These are phyloP conservation scores for Ganoderma lingzhi DNA, from an alignment of 1,284 basidiomycete genomes.

Conservation along the genomic window DNA sequence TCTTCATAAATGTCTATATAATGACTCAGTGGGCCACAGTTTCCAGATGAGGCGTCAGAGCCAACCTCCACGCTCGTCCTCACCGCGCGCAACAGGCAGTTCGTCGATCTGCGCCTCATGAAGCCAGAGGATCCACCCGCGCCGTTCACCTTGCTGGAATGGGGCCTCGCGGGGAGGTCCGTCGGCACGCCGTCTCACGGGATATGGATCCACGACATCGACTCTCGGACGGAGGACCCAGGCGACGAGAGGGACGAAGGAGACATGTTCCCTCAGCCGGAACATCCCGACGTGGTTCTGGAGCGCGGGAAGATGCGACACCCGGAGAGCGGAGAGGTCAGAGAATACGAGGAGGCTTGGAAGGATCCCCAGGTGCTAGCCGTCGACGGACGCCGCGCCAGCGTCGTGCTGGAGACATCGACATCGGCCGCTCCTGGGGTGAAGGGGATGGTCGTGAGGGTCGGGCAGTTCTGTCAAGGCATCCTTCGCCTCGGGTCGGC, in stretches of 20 bases:
- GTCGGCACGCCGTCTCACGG: constrained; percentile 25
- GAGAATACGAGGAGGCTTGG: constrained; percentile 33
- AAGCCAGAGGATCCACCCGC: constrained; percentile 1
- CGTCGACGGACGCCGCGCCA: constrained; percentile 7
- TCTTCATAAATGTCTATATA: not conserved
- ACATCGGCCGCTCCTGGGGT: not conserved
- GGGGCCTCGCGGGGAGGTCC: constrained; percentile 27
- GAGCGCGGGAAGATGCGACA: constrained; percentile 29
- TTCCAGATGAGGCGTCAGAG: constrained; percentile 27
- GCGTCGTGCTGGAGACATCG: constrained; percentile 22
- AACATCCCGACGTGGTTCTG: constrained; percentile 19
- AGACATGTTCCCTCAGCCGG: constrained; percentile 26
- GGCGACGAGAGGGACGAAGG: constrained; percentile 27
- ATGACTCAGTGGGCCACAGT: constrained; percentile 7
- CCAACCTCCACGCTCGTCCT: constrained; percentile 31
- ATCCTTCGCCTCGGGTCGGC: constrained; percentile 22
- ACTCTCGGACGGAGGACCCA: constrained; percentile 27
- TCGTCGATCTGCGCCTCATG: constrained; percentile 31
- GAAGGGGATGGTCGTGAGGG: constrained; percentile 18
- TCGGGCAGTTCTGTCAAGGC: constrained; percentile 29
- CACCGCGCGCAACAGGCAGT: constrained; percentile 23
- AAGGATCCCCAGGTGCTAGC: constrained; percentile 15
- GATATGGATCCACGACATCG: constrained; percentile 32
- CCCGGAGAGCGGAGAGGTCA: constrained; percentile 26
- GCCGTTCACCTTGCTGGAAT: constrained; percentile 19